These are phyloP conservation scores for Gautieria morchelliformis DNA, from an alignment of 768 basidiomycete genomes.

Conservation along the genomic window DNA sequence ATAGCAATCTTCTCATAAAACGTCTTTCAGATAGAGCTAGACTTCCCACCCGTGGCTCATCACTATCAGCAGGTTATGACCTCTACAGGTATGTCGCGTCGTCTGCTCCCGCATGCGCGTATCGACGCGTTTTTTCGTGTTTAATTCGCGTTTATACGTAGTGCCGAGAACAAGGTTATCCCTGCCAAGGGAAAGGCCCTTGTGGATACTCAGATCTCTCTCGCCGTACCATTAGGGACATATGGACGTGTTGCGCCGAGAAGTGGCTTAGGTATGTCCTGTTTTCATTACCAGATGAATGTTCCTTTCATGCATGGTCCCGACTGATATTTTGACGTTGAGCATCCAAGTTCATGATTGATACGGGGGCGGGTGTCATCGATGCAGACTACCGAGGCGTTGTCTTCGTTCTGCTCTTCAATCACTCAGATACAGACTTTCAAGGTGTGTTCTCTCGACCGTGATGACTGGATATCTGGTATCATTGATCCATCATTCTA, in stretches of 20 bases:
- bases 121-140: not conserved
- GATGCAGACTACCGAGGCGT: constrained; percentile 94
- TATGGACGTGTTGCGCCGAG: constrained; percentile 97
- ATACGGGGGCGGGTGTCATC: constrained; percentile 95
- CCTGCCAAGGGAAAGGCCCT: constrained; percentile 89
- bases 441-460: constrained; percentile 40
- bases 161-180: constrained; percentile 76
- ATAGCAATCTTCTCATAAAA: constrained; percentile 66
- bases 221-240: constrained; percentile 87
- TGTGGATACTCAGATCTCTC: constrained; percentile 83
- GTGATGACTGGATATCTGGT: not conserved
- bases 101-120: not conserved
- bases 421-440: constrained; percentile 84
- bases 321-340: constrained; percentile 1
- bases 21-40: constrained; percentile 72
- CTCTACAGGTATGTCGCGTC: constrained; percentile 65
- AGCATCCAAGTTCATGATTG: constrained; percentile 98
- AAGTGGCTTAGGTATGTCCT: constrained; percentile 76
- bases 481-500: constrained; percentile 20
- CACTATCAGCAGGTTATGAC: constrained; percentile 89
- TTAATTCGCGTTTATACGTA: constrained; percentile 20
- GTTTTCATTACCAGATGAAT: not conserved
- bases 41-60: constrained; percentile 79
- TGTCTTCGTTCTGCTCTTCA: constrained; percentile 88
- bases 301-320: not conserved